Base-by-base conservation (phyloP, 257 asterid species). In the Solanum commersonii region DNA sequence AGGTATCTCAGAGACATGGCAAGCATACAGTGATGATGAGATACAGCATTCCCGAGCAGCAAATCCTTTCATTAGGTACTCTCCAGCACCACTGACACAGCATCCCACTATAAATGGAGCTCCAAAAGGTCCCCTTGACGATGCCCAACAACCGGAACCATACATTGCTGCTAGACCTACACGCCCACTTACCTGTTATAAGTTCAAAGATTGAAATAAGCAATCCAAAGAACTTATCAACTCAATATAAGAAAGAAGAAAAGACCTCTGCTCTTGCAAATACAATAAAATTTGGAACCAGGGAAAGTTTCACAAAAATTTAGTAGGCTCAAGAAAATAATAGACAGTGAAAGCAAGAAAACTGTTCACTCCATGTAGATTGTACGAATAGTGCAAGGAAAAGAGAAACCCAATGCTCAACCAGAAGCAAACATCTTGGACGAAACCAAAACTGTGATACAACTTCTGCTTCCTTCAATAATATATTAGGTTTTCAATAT, bases 61-160 rank as follows among this genome's bases (percentile, higher is more conserved):
- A 72, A 97, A 93, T 84, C 96, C 98, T 88, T 91, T 96, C 95
- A 96, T 95, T 87, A 97, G 95, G 91, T 92, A 90, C 93, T 97
- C 98, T 87, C 99, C 98, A 16, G 98, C 95, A 83, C 99, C 99
- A 92, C 95, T 97, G 72, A 92, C 98, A 83, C 99, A 96, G 73
- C 98, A 95, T 87, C 99, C 98, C 76, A 93, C 94, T 25, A 44
- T 88, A 82, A 85, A 92, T 87, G 98, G 98, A 89, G 91, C 87
- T 63, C 93, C 97, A 18, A 89, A 89, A 78, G 94, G 90, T 71
- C 91, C 93, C 91, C 76, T 91, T 65, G 96, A 85, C 65, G 95
- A 97, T 82, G 98, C 98, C 99, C 99, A 96, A 88, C 99, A 97
- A 85, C 99, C 99, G 52, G 96, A 93, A 84, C 99, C 99, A 86